Evolutionary conservation across 2,329 filamentous ascomycete genomes (phyloP).

Genomic region (Cercospora brassicicola): DNA sequence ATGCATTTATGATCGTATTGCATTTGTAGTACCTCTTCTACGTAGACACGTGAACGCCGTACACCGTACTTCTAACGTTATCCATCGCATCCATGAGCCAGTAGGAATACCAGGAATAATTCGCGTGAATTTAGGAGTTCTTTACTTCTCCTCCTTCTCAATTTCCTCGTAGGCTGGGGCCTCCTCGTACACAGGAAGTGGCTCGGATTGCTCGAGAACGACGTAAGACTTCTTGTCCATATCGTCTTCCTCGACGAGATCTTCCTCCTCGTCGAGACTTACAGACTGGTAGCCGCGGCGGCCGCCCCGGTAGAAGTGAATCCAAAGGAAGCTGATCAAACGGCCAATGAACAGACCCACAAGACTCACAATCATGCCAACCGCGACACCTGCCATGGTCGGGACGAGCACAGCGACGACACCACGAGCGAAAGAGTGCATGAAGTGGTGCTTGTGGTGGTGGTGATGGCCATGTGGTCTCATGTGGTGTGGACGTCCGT

Average conservation of each 20-base stretch:
- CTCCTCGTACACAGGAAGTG: slow-evolving; percentile 38
- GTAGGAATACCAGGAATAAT: neutral
- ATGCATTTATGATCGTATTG: neutral
- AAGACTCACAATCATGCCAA: slow-evolving; percentile 66
- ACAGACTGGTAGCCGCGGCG: slow-evolving; percentile 37
- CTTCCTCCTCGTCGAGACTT: slow-evolving; percentile 22
- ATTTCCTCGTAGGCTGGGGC: slow-evolving; percentile 38
- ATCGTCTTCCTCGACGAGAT: slow-evolving; percentile 19
- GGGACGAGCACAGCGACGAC: slow-evolving; percentile 66
- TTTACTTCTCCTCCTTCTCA: slow-evolving; percentile 20
- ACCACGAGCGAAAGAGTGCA: slow-evolving; percentile 52
- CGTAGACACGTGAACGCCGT: neutral
- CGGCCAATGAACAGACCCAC: slow-evolving; percentile 67
- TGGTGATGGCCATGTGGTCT: slow-evolving; percentile 29
- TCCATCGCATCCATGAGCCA: neutral
- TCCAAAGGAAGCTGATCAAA: slow-evolving; percentile 60
- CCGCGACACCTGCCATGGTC: slow-evolving; percentile 66
- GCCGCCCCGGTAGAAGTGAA: slow-evolving; percentile 54
- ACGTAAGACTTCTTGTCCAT: slow-evolving; percentile 19
- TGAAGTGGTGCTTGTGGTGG: slow-evolving; percentile 46
- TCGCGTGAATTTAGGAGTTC: neutral
- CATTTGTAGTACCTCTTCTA: neutral
- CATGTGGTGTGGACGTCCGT: slow-evolving; percentile 32
- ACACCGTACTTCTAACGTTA: neutral
- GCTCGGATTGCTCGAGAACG: slow-evolving; percentile 24